Evolutionary conservation across 106 monocot species (phyloP).

Genomic region (Vanilla planifolia): DNA sequence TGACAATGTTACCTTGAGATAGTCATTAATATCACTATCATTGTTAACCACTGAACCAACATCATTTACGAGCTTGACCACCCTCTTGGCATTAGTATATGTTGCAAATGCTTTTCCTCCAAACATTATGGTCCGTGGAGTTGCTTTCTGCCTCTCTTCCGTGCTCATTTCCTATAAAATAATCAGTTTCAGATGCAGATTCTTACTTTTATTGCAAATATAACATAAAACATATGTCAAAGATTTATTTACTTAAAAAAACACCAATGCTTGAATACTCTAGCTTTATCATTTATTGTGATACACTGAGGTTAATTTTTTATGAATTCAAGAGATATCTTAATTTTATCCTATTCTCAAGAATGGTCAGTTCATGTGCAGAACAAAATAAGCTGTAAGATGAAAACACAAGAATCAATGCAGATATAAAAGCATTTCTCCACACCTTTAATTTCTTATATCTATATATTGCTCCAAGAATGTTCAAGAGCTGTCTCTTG

Average conservation of each 20-base stretch:
- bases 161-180: slow-evolving; percentile 71
- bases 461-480: slow-evolving; percentile 72
- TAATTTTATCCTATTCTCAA: too few species aligned
- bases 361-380: not conserved
- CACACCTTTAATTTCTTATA: slow-evolving; percentile 81
- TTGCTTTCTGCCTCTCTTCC: slow-evolving; percentile 67
- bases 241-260: too few species aligned
- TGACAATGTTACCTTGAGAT: slow-evolving; percentile 64
- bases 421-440: not conserved
- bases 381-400: slow-evolving; percentile 1
- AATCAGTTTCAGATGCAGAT: slow-evolving; percentile 11
- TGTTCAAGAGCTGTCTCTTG: slow-evolving; percentile 88
- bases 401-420: not conserved
- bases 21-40: slow-evolving; percentile 60
- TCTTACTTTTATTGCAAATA: too few species aligned
- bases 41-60: slow-evolving; percentile 81
- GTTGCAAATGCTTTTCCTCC: slow-evolving; percentile 98
- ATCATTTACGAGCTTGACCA: slow-evolving; percentile 92
- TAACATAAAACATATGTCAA: too few species aligned
- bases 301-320: not conserved
- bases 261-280: not conserved
- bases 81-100: slow-evolving; percentile 92
- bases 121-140: slow-evolving; percentile 78
- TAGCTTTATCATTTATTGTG: not conserved
- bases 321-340: not conserved